phyloP scores from a whole-genome alignment of 164 flowering plant genomes.

The Malania oleifera region DNA sequence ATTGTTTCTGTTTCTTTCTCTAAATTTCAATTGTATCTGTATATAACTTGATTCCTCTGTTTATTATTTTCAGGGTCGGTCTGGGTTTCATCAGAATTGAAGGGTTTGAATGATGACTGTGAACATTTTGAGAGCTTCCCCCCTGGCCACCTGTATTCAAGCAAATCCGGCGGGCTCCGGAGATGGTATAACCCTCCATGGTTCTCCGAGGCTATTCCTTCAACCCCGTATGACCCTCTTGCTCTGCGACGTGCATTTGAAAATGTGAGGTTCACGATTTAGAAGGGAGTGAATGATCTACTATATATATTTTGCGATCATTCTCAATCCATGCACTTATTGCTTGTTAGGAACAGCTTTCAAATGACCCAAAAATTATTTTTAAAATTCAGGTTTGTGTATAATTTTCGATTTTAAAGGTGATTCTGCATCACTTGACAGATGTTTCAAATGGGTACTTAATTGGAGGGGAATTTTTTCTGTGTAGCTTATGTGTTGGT shows the following conservation, averaged over 20 bases:
- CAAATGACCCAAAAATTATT: too few relatives aligned
- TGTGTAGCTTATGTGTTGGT: not conserved
- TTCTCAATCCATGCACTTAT: not conserved
- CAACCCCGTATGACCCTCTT: conserved; percentile 82
- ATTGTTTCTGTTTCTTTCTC: too few relatives aligned
- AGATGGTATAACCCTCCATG: conserved; percentile 90
- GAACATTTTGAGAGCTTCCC: conserved; percentile 86
- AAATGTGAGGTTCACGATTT: conserved; percentile 34
- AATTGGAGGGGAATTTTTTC: too few relatives aligned
- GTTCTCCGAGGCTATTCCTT: conserved; percentile 73
- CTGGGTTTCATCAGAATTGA: conserved; percentile 90
- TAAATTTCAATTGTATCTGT: not conserved
- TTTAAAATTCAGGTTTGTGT: too few relatives aligned
- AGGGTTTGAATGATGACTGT: conserved; percentile 86
- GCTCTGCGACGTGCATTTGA: conserved; percentile 76
- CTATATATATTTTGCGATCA: too few relatives aligned
- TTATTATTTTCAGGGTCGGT: conserved; percentile 53
- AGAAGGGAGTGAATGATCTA: too few relatives aligned
- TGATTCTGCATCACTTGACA: too few relatives aligned
- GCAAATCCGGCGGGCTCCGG: conserved; percentile 63
- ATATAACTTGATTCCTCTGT: not conserved
- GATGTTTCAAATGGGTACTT: too few relatives aligned
- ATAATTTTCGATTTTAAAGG: too few relatives aligned
- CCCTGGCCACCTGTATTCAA: conserved; percentile 91
- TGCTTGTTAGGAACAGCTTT: too few relatives aligned